Evolutionary conservation across 108 stramenopile genomes (phyloP), one percentile per base, ranked within the genome.

Genomic region (Stephanodiscus triporus): DNA sequence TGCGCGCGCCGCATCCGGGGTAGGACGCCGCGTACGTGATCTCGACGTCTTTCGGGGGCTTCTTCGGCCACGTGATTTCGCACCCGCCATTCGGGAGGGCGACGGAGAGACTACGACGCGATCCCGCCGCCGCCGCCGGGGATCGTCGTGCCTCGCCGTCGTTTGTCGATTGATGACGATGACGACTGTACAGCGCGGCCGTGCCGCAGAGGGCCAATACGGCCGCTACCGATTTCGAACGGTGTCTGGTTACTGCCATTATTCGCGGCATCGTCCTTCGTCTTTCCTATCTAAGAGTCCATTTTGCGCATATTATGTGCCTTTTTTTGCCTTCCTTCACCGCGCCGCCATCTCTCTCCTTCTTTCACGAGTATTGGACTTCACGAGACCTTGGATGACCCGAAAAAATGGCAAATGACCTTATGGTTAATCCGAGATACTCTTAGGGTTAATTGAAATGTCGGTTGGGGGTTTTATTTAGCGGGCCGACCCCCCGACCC

Each of bases 11-110:
- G 45, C 80, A 80, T 40, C 85, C 85, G 34, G 85, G 85, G 68
- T 85, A 85, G 64, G 82, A 83, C 10, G 85, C 81, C 37, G 78
- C 81, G 59, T 82, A 82, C 19, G 81, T 85, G 63, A 81, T 73
- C 50, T 66, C 63, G 45, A 61, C 70, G 55, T 63, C 73, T 47
- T 63, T 68, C 23, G 73, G 63, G 0, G 80, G 80, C 22, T 68
- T 30, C 29, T 64, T 65, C 27, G 80, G 80, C 80, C 80, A 81
- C 43, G 80, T 75, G 61, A 81, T 74, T 67, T 75, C 36, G 38
- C 80, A 81, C 53, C 80, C 80, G 13, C 80, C 80, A 68, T 74
- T 54, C 32, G 80, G 80, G 34, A 75, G 80, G 47, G 80, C 73
- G 51, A 42, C 42, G 63, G 80, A 81, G 56, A 81, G 80, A 20